Conservation (phyloP, 2,329 filamentous ascomycete species). For the Aspergillus eucalypticola region DNA sequence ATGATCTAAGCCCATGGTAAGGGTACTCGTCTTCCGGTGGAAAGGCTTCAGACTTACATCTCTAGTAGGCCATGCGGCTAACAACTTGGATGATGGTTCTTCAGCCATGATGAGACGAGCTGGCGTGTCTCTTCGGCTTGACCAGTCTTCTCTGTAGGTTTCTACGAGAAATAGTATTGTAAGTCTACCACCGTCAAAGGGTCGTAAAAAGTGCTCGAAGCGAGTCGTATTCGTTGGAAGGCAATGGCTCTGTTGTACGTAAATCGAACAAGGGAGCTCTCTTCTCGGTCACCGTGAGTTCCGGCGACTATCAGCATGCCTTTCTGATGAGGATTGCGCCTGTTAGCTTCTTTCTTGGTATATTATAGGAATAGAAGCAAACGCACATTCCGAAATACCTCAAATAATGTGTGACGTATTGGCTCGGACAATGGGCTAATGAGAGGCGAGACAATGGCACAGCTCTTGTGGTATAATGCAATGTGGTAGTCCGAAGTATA, state of each 20-base stretch:
- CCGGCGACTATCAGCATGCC: neutral
- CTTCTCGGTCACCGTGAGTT: neutral
- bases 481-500: neutral
- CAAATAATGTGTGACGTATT: neutral
- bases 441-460: neutral
- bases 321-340: neutral
- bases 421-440: too few species aligned
- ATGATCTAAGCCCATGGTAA: conserved; percentile 64
- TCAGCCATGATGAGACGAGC: conserved; percentile 3
- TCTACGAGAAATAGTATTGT: too few species aligned
- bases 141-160: too few species aligned
- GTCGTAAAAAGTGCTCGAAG: neutral
- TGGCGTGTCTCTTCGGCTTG: neutral
- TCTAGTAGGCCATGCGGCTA: conserved; percentile 34
- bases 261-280: too few species aligned
- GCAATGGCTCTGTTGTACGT: neutral
- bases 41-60: conserved; percentile 36
- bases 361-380: neutral
- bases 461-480: neutral
- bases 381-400: neutral
- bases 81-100: neutral
- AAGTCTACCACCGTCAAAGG: too few species aligned
- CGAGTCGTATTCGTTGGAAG: neutral
- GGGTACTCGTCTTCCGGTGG: neutral
- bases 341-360: neutral